Evolutionary conservation across 106 monocot species (phyloP).

Genomic region (Allium fistulosum): DNA sequence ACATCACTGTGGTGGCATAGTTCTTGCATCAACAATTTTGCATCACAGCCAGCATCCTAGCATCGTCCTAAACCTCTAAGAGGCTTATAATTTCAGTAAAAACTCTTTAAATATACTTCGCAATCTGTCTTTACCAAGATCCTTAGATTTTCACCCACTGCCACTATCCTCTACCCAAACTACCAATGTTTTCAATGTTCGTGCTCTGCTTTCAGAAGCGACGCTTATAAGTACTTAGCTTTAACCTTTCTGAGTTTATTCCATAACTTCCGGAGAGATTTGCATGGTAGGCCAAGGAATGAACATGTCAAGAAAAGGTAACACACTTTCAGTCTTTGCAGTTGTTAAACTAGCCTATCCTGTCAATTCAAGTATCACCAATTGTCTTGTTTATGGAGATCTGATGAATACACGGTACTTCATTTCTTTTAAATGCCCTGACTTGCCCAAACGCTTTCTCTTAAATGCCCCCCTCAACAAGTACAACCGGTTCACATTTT

Average conservation of each 20-base stretch:
- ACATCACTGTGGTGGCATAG: background rate
- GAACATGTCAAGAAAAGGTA: conserved; percentile 16
- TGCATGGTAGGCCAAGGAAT: conserved; percentile 47
- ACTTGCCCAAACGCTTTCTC: conserved; percentile 38
- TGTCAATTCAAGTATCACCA: conserved; percentile 19
- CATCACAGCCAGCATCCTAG: too few relatives aligned
- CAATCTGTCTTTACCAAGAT: too few relatives aligned
- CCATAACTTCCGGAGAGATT: conserved; percentile 25
- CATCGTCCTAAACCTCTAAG: too few relatives aligned
- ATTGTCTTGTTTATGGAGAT: conserved; percentile 31
- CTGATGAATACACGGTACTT: too few relatives aligned
- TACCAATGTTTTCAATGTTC: background rate
- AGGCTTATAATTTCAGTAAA: too few relatives aligned
- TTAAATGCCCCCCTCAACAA: conserved; percentile 37
- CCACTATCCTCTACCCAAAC: background rate
- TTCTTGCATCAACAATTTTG: background rate
- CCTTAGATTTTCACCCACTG: background rate
- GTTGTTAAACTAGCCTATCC: conserved; percentile 17
- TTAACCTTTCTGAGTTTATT: conserved; percentile 38
- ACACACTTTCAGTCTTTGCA: conserved; percentile 17
- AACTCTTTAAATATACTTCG: too few relatives aligned
- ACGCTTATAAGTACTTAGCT: background rate
- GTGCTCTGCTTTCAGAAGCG: background rate
- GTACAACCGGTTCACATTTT: conserved; percentile 41
- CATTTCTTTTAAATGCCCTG: too few relatives aligned